phyloP scores from a whole-genome alignment of 371 early-diverging fungal genomes.

The Apophysomyces trapeziformis region DNA sequence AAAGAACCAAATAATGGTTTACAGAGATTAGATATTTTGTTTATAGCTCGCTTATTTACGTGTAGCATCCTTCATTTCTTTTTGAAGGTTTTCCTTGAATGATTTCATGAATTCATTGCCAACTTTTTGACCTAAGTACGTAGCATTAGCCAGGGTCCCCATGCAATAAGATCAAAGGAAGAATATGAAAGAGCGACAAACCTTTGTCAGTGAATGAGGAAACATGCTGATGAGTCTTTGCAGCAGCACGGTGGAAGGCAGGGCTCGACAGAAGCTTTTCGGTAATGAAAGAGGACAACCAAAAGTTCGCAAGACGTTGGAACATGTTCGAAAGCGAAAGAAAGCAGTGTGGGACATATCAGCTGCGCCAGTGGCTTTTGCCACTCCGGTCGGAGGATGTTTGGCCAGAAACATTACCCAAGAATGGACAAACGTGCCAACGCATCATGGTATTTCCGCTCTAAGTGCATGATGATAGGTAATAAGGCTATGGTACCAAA shows the following conservation, averaged over 20 bases:
- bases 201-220: conserved; percentile 48
- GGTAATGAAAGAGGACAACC: conserved; percentile 53
- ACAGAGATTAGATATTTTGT: neutral
- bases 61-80: conserved; percentile 43
- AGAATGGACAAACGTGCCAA: too few species aligned
- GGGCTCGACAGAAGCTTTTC: conserved; percentile 54
- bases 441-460: too few species aligned
- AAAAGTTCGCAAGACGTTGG: conserved; percentile 53
- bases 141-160: neutral
- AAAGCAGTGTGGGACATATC: neutral
- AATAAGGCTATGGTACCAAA: too few species aligned
- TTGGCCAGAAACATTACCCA: too few species aligned
- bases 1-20: neutral
- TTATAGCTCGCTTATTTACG: conserved; percentile 1
- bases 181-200: conserved; percentile 12
- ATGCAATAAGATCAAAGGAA: neutral
- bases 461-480: too few species aligned
- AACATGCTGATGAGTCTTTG: conserved; percentile 58
- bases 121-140: conserved; percentile 30
- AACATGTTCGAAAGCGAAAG: conserved; percentile 32
- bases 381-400: too few species aligned
- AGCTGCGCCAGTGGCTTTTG: neutral
- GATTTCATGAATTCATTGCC: conserved; percentile 48
- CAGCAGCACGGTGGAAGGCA: conserved; percentile 51
- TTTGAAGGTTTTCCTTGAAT: conserved; percentile 56